These are phyloP conservation scores for Malassezia arunalokei DNA, from an alignment of 1,284 basidiomycete genomes.

Conservation along the genomic window DNA sequence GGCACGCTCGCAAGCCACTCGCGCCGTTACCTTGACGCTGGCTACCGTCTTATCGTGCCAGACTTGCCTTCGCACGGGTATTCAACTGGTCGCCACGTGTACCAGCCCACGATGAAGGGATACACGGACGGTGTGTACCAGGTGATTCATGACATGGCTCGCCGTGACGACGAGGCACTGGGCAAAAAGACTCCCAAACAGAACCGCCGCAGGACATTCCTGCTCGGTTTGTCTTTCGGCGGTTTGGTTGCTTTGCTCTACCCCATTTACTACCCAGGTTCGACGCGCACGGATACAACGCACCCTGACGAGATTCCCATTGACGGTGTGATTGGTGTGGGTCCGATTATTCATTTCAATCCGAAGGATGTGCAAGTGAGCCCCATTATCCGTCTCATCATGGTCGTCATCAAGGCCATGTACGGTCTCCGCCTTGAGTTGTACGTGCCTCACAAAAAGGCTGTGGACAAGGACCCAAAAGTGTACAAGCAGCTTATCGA, in stretches of 20 bases:
- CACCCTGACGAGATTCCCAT: conserved; percentile 31
- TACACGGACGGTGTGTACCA: conserved; percentile 31
- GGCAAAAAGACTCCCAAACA: conserved; percentile 18
- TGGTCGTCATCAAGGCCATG: conserved; percentile 11
- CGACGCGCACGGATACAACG: conserved; percentile 21
- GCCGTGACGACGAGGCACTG: conserved; percentile 21
- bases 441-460: conserved; percentile 39
- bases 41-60: conserved; percentile 38
- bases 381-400: conserved; percentile 7
- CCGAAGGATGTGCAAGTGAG: conserved; percentile 18
- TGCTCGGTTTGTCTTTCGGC: conserved; percentile 41
- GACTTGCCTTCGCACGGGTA: conserved; percentile 41
- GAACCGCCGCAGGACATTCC: conserved; percentile 32
- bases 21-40: conserved; percentile 38
- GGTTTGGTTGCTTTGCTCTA: conserved; percentile 35
- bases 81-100: conserved; percentile 40
- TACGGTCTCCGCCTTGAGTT: conserved; percentile 24
- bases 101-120: conserved; percentile 22
- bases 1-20: conserved; percentile 39
- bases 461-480: conserved; percentile 40
- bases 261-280: conserved; percentile 32
- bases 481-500: conserved; percentile 39
- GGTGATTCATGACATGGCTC: conserved; percentile 34
- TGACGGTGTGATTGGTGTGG: conserved; percentile 36
- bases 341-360: conserved; percentile 36